Evolutionary conservation across 306 rosid genomes (phyloP).

Genomic region (Vigna radiata): DNA sequence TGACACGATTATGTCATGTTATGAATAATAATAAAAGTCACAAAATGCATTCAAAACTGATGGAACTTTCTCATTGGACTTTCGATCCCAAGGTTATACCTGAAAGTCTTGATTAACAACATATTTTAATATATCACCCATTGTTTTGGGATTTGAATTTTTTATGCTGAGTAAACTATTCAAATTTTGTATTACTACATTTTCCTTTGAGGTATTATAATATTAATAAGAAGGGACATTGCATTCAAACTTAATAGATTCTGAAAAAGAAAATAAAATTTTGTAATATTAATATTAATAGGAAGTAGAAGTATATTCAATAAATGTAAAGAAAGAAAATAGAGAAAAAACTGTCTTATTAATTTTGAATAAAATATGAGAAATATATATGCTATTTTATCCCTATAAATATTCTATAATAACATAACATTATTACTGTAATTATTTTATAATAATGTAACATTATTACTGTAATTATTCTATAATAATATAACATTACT

Average conservation of each 20-base stretch:
- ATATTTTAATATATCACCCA: background rate
- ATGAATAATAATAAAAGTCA: background rate
- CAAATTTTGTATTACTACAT: background rate
- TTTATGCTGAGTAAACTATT: background rate
- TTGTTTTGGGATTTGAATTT: background rate
- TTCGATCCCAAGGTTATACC: background rate
- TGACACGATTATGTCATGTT: slow-evolving; percentile 1
- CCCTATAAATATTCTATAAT: too few relatives aligned
- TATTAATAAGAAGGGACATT: background rate
- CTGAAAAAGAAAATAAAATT: too few relatives aligned
- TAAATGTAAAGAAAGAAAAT: too few relatives aligned
- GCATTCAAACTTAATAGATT: background rate
- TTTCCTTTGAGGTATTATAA: background rate
- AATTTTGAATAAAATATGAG: too few relatives aligned
- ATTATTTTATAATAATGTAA: too few relatives aligned
- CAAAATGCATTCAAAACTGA: background rate
- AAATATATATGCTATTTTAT: too few relatives aligned
- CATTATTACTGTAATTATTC: too few relatives aligned
- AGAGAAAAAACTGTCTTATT: too few relatives aligned
- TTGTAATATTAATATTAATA: too few relatives aligned
- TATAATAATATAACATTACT: too few relatives aligned
- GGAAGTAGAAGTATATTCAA: too few relatives aligned
- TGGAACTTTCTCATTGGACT: background rate
- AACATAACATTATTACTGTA: too few relatives aligned
- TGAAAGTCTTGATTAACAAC: background rate